Evolutionary conservation across 345 rosid genomes (phyloP).

Genomic region (Anacardium occidentale): DNA sequence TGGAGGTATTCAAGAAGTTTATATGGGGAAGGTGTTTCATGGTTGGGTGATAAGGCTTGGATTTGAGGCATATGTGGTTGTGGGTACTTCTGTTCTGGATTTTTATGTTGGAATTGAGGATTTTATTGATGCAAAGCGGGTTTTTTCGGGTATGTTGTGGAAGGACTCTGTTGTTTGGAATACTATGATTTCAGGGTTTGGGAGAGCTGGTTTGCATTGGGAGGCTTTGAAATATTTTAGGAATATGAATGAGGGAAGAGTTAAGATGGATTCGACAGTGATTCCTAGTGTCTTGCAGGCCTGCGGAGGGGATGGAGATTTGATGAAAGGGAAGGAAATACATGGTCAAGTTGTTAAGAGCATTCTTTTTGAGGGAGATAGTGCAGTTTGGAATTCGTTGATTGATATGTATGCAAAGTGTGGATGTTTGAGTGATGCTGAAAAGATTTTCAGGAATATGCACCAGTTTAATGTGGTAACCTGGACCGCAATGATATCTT

Average conservation of each 20-base stretch:
- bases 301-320: conserved; percentile 27
- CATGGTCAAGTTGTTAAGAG: conserved; percentile 24
- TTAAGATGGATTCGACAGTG: conserved; percentile 16
- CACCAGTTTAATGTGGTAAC: conserved; percentile 14
- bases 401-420: conserved; percentile 88
- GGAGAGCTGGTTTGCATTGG: conserved; percentile 21
- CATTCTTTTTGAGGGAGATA: conserved; percentile 6
- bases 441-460: conserved; percentile 24
- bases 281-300: conserved; percentile 21
- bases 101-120: conserved; percentile 24
- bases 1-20: conserved; percentile 12
- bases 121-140: conserved; percentile 17
- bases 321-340: conserved; percentile 26
- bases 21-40: conserved; percentile 21
- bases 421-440: conserved; percentile 31
- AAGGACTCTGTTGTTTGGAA: conserved; percentile 30
- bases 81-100: conserved; percentile 28
- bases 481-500: conserved; percentile 27
- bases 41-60: conserved; percentile 28
- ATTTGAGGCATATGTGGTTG: conserved; percentile 24
- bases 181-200: conserved; percentile 26
- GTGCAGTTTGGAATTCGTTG: conserved; percentile 32
- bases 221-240: conserved; percentile 20
- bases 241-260: conserved; percentile 16
- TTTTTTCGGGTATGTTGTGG: conserved; percentile 18